Conservation (phyloP, 495 filamentous ascomycete genomes). For the Daldinia bambusicola region DNA sequence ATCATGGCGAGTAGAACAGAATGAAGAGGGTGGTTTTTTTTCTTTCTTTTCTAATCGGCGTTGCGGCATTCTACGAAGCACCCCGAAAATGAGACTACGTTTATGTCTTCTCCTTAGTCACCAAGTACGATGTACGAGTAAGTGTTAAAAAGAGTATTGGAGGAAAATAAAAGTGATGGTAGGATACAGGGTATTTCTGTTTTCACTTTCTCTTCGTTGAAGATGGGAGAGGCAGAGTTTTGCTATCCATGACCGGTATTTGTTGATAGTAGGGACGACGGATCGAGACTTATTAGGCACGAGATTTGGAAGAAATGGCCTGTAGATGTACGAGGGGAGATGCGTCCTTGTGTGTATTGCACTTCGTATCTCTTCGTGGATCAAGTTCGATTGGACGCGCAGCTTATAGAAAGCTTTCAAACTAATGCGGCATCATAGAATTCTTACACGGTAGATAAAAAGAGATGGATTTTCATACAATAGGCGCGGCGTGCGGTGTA, state of each 20-base stretch:
- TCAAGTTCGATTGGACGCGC: conserved; percentile 4
- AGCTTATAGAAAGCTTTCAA: conserved; percentile 20
- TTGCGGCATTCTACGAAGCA: conserved; percentile 33
- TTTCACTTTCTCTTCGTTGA: conserved; percentile 18
- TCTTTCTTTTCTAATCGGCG: conserved; percentile 7
- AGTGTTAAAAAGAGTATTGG: conserved; percentile 42
- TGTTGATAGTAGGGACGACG: conserved; percentile 11
- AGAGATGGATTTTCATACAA: conserved; percentile 18
- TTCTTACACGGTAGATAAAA: conserved; percentile 35
- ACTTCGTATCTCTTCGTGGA: conserved; percentile 6
- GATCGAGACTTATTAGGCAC: conserved; percentile 3
- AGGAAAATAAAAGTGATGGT: conserved; percentile 18
- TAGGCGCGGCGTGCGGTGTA: conserved; percentile 8
- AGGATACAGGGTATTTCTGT: conserved; percentile 31
- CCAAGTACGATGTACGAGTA: conserved; percentile 42
- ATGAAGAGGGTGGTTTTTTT: conserved; percentile 3
- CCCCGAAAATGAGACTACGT: conserved; percentile 34
- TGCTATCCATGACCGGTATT: conserved; percentile 16
- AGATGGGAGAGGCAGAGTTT: conserved; percentile 12
- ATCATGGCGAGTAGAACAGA: conserved; percentile 25
- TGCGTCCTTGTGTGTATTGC: not conserved
- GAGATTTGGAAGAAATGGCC: conserved; percentile 25
- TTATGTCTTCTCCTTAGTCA: conserved; percentile 30
- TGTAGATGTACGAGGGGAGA: conserved; percentile 19
- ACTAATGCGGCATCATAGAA: conserved; percentile 35